These are phyloP conservation scores for Boletus subcaerulescens DNA, from an alignment of 768 basidiomycete species.

Conservation along the genomic window DNA sequence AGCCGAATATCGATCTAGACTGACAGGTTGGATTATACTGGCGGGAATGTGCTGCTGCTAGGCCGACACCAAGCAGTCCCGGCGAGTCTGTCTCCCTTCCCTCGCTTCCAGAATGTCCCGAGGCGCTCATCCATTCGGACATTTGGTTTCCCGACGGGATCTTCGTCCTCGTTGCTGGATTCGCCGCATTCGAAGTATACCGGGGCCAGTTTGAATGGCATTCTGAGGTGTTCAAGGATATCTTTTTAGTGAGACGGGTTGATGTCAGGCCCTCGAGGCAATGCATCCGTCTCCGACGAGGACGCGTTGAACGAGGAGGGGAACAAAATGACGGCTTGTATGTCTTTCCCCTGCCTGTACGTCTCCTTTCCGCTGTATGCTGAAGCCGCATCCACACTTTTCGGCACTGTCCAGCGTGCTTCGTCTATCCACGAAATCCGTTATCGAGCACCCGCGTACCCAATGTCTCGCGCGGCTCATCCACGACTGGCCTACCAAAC, in stretches of 20 bases:
- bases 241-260: conserved; percentile 65
- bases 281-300: not conserved
- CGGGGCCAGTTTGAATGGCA: conserved; percentile 71
- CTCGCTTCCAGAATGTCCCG: conserved; percentile 6
- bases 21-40: not conserved
- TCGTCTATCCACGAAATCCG: conserved; percentile 72
- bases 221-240: conserved; percentile 70
- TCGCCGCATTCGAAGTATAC: conserved; percentile 71
- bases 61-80: conserved; percentile 13
- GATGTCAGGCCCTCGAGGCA: conserved; percentile 13
- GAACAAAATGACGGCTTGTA: conserved; percentile 61
- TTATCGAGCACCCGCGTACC: conserved; percentile 62
- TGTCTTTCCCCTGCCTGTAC: conserved; percentile 25
- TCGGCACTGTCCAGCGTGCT: conserved; percentile 61
- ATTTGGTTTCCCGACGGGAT: conserved; percentile 78
- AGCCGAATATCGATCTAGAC: conserved; percentile 15
- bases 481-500: conserved; percentile 65
- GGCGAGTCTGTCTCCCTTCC: conserved; percentile 22
- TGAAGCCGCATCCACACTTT: conserved; percentile 57
- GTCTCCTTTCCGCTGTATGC: not conserved
- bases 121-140: conserved; percentile 44
- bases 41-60: not conserved
- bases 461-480: conserved; percentile 61
- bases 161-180: conserved; percentile 55
- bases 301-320: conserved; percentile 15